Evolutionary conservation across 345 rosid species (phyloP).

Genomic region (Clarkia xantiana): DNA sequence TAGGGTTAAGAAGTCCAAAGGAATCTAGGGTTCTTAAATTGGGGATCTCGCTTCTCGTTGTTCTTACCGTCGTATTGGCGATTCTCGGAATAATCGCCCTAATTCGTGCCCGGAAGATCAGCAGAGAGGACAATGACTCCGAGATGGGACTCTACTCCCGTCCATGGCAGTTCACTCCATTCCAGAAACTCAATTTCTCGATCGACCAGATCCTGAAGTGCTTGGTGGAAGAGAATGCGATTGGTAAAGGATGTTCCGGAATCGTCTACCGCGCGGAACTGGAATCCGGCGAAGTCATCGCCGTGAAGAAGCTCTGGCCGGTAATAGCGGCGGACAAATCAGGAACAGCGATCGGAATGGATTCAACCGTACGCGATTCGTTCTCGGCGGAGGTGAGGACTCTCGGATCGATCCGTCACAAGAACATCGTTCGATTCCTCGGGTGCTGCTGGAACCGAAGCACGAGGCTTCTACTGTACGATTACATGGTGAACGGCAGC

Average conservation of each 20-base stretch:
- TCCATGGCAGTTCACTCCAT: slow-evolving; percentile 79
- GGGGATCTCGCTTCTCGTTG: slow-evolving; percentile 37
- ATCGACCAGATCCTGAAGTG: slow-evolving; percentile 54
- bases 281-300: slow-evolving; percentile 50
- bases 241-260: slow-evolving; percentile 89
- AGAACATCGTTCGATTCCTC: slow-evolving; percentile 72
- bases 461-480: slow-evolving; percentile 74
- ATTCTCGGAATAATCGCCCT: slow-evolving; percentile 37
- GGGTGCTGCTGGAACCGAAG: slow-evolving; percentile 82
- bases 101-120: slow-evolving; percentile 29
- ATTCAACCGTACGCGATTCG: slow-evolving; percentile 53
- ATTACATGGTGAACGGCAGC: slow-evolving; percentile 80
- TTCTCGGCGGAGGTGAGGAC: slow-evolving; percentile 84
- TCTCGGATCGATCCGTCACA: slow-evolving; percentile 71
- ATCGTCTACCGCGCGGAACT: slow-evolving; percentile 69
- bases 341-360: slow-evolving; percentile 30
- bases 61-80: slow-evolving; percentile 33
- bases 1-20: slow-evolving; percentile 13
- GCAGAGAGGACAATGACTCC: slow-evolving; percentile 32
- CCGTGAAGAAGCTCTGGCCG: slow-evolving; percentile 85
- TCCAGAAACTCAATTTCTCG: slow-evolving; percentile 58
- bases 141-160: slow-evolving; percentile 35
- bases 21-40: slow-evolving; percentile 32
- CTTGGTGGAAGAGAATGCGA: slow-evolving; percentile 49
- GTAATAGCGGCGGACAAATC: slow-evolving; percentile 19